Base-by-base conservation (phyloP, 352 stramenopile genomes). In the Phytophthora tubulina region DNA sequence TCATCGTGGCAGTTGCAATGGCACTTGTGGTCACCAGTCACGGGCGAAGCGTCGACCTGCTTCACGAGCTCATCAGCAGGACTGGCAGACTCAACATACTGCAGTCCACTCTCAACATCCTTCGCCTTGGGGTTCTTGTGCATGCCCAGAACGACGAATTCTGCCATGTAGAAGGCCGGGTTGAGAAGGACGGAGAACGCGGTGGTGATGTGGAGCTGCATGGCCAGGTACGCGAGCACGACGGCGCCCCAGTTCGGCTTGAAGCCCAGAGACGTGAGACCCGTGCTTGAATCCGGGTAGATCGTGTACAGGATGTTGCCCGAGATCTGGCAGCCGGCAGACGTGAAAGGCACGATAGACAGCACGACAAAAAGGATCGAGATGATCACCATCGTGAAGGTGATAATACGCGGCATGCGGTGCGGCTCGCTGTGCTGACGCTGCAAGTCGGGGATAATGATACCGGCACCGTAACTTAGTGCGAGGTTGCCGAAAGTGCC, bases 231-330 rank as follows among this genome's bases (percentile, higher is more conserved):
- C 13, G 73, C 58, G 39, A 73, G 73, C 55, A 73, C 59, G 9
- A 76, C 68, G 6, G 68, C 68, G 9, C 68, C 68, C 68, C 68
- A 75, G 55, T 75, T 65, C 10, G 68, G 68, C 48, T 63, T 51
- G 50, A 85, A 85, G 13, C 78, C 79, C 38, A 86, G 65, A 5
- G 71, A 73, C 11, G 74, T 73, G 6, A 85, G 60, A 0, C 74
- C 78, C 2, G 74, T 81, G 39, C 45, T 72, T 11, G 80, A 65
- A 27, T 73, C 63, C 17, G 76, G 81, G 61, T 84, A 86, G 49
- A 78, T 76, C 21, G 70, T 77, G 70, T 86, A 89, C 33, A 89
- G 70, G 33, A 89, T 69, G 69, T 89, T 89, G 53, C 80, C 77
- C 21, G 80, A 79, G 61, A 88, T 85, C 72, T 89, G 81, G 68